phyloP scores from a whole-genome alignment of 2,329 filamentous ascomycete genomes.

The Didymella pomorum region DNA sequence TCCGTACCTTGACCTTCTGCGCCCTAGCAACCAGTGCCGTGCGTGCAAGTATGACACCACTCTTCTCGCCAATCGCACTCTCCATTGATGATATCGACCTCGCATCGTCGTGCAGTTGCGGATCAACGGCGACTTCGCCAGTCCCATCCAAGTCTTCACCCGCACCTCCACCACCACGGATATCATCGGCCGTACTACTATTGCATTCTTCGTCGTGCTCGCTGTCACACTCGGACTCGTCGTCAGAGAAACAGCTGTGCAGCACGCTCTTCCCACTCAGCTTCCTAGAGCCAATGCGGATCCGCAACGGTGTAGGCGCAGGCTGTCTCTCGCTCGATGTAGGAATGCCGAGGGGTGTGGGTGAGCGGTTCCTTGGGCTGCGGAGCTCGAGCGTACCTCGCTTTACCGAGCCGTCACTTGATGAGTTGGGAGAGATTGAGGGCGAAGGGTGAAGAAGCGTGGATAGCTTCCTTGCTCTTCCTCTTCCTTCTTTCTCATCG shows the following conservation, averaged over 20 bases:
- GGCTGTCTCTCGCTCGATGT: neutral
- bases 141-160: too few relatives aligned
- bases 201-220: neutral
- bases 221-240: neutral
- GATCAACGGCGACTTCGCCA: too few relatives aligned
- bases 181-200: too few relatives aligned
- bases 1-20: constrained; percentile 3
- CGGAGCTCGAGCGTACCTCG: neutral
- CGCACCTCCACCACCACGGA: too few relatives aligned
- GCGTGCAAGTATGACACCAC: neutral
- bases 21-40: constrained; percentile 3
- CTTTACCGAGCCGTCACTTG: too few relatives aligned
- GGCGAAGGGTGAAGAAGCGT: neutral
- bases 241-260: constrained; percentile 22
- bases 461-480: too few relatives aligned
- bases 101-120: too few relatives aligned
- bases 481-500: too few relatives aligned
- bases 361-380: constrained; percentile 16
- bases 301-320: neutral
- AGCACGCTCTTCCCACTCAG: constrained; percentile 9
- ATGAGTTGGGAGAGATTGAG: neutral
- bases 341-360: constrained; percentile 24
- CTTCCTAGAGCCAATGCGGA: neutral
- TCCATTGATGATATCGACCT: neutral
- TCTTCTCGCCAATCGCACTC: neutral